Base-by-base conservation (phyloP, 805 yeast species). In the Grigorovia humatica region DNA sequence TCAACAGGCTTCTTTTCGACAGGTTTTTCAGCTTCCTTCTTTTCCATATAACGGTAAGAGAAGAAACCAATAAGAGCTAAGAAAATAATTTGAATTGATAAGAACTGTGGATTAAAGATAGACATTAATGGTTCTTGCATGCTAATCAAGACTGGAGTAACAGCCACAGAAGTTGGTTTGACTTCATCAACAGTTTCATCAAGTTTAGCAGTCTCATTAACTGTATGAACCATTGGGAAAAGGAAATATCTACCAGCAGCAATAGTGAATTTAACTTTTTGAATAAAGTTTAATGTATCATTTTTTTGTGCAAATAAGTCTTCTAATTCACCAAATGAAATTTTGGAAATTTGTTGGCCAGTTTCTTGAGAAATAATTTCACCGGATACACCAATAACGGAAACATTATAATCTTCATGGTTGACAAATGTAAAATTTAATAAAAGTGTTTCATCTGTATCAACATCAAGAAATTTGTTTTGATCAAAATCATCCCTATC, bases 341-440 rank as follows among this genome's bases (percentile, higher is more conserved):
- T 72, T 65, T 86, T 85, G 57, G 82, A 80, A 30, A 69, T 62
- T 47, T 72, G 57, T 46, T 74, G 75, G 53, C 81, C 78, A 48
- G 76, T 74, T 54, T 69, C 70, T 27, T 85, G 80, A 53, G 80
- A 74, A 51, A 75, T 70, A 67, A 85, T 74, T 50, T 74, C 61
- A 51, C 93, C 93, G 50, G 87, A 84, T 51, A 83, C 79, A 53
- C 88, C 93, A 47, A 81, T 77, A 51, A 86, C 67, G 19, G 76
- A 70, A 44, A 78, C 71, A 5, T 73, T 74, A 15, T 62, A 67
- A 7, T 75, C 77, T 56, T 82, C 85, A 41, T 74, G 68, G 62
- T 83, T 83, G 48, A 65, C 59, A 54, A 83, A 74, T 8, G 73
- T 67, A 64, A 81, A 83, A 19, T 66, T 67, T 51, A 85, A 62